Evolutionary conservation across 1,284 basidiomycete species (phyloP).

Genomic region (Tausonia pullulans): DNA sequence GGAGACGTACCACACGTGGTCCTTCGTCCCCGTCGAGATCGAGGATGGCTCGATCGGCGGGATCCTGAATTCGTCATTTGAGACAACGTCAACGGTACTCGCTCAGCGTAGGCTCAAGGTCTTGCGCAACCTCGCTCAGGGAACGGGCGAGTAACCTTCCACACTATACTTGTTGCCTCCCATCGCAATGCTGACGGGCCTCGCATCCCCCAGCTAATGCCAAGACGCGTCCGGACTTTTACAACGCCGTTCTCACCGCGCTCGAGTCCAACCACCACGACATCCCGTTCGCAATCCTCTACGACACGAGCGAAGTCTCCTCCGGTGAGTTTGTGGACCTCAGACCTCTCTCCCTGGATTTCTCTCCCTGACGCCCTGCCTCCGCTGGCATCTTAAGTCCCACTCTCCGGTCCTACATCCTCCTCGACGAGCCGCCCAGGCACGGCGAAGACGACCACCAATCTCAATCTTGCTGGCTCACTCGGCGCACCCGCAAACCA

Average conservation of each 20-base stretch:
- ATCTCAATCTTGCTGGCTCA: not conserved
- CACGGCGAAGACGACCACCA: not conserved
- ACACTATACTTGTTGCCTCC: not conserved
- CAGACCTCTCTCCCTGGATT: no score
- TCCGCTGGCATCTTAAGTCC: not conserved
- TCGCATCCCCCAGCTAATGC: not conserved
- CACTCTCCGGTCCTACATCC: not conserved
- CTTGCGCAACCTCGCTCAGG: conserved; percentile 1
- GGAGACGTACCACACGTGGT: conserved; percentile 9
- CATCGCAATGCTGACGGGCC: not conserved
- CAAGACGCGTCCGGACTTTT: not conserved
- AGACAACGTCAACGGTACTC: no score
- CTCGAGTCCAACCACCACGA: conserved; percentile 8
- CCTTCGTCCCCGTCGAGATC: not conserved
- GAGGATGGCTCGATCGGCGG: conserved; percentile 2
- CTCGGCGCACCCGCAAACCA: conserved; percentile 5
- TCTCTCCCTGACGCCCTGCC: no score
- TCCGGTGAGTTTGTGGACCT: no score
- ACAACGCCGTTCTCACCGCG: conserved; percentile 1
- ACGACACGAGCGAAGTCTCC: not conserved
- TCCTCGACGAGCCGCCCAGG: no score
- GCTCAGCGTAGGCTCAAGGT: not conserved
- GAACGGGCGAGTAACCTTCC: not conserved
- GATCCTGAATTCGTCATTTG: not conserved
- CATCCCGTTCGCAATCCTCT: conserved; percentile 7